Percentiles rank a stretch among this genome's conserved stretches.
Evolutionary conservation across 2,329 filamentous ascomycete species (phyloP).

Genomic region (Ampelomyces quisqualis): DNA sequence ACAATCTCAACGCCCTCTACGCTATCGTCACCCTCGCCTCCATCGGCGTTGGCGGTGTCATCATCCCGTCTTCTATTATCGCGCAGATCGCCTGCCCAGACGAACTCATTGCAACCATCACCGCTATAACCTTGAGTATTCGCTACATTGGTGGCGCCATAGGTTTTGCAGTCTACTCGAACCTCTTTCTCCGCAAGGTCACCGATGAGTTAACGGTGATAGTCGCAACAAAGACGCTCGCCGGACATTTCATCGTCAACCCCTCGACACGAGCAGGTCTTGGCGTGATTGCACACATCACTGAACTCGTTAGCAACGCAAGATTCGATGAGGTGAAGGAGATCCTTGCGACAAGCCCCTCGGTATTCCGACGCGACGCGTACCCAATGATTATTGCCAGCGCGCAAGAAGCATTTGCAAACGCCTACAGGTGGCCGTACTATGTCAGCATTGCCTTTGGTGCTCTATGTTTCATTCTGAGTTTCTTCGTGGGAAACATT

Average conservation of each 20-base stretch:
- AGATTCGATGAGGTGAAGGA: conserved; percentile 41
- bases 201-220: conserved; percentile 21
- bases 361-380: conserved; percentile 49
- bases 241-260: conserved; percentile 50
- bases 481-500: conserved; percentile 61
- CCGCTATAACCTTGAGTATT: conserved; percentile 68
- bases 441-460: conserved; percentile 65
- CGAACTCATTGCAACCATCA: conserved; percentile 68
- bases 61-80: conserved; percentile 67
- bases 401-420: conserved; percentile 58
- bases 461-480: conserved; percentile 56
- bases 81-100: conserved; percentile 69
- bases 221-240: conserved; percentile 47
- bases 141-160: conserved; percentile 67
- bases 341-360: conserved; percentile 49
- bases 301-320: conserved; percentile 46
- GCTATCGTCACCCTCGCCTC: conserved; percentile 62
- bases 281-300: conserved; percentile 51
- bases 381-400: conserved; percentile 51
- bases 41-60: conserved; percentile 66
- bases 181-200: conserved; percentile 35
- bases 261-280: conserved; percentile 41
- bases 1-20: conserved; percentile 59
- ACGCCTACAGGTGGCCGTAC: conserved; percentile 63
- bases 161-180: conserved; percentile 57